Conservation (phyloP, 805 yeast genomes). For the Candida odintsovae region DNA sequence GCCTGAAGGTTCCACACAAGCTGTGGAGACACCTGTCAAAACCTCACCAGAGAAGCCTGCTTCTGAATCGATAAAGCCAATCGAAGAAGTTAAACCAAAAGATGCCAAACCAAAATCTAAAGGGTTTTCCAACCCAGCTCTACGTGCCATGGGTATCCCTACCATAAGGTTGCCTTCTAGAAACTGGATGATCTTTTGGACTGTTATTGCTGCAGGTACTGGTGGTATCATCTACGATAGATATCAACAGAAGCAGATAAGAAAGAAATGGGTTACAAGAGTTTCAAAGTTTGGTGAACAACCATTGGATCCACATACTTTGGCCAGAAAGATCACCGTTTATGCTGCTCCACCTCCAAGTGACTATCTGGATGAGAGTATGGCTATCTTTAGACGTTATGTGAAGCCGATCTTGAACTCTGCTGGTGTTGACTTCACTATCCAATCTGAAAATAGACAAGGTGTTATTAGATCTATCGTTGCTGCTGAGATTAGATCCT, state of each 20-base stretch:
- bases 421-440: slow-evolving; percentile 78
- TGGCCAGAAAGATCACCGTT: slow-evolving; percentile 73
- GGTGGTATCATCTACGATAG: slow-evolving; percentile 84
- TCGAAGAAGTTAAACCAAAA: background rate
- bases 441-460: slow-evolving; percentile 73
- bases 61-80: slow-evolving; percentile 5
- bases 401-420: slow-evolving; percentile 83
- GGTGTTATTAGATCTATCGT: slow-evolving; percentile 82
- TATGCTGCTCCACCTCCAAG: slow-evolving; percentile 97
- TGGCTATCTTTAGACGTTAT: slow-evolving; percentile 68
- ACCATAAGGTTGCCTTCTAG: slow-evolving; percentile 75
- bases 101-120: slow-evolving; percentile 20
- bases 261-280: slow-evolving; percentile 56
- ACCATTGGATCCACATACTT: slow-evolving; percentile 39
- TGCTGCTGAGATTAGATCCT: slow-evolving; percentile 72
- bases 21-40: background rate
- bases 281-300: slow-evolving; percentile 51
- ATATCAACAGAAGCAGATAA: slow-evolving; percentile 57
- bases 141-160: slow-evolving; percentile 80
- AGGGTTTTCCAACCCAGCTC: slow-evolving; percentile 69
- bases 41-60: background rate
- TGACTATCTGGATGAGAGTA: slow-evolving; percentile 72
- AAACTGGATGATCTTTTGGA: slow-evolving; percentile 90
- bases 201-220: slow-evolving; percentile 53
- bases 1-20: background rate